Conservation (phyloP, 352 stramenopile species). For the Pythium myriotylum region DNA sequence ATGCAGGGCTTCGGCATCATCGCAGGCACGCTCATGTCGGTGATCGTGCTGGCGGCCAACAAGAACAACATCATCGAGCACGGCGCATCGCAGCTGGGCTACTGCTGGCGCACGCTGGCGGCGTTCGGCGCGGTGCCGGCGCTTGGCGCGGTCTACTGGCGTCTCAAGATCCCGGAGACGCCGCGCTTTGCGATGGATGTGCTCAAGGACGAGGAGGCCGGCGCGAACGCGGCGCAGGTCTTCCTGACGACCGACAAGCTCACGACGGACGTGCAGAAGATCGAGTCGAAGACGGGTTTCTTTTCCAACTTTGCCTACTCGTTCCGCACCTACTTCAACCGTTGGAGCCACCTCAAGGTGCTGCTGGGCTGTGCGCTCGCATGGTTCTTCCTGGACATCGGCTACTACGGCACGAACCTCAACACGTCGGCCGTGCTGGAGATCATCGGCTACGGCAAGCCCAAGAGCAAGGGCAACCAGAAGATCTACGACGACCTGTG, state of each 20-base stretch:
- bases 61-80: constrained; percentile 34
- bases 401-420: constrained; percentile 60
- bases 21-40: constrained; percentile 34
- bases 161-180: constrained; percentile 48
- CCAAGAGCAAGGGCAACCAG: constrained; percentile 41
- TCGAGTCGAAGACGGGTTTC: constrained; percentile 48
- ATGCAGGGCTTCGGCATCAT: constrained; percentile 53
- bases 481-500: constrained; percentile 36
- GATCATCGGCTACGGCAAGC: constrained; percentile 39
- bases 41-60: constrained; percentile 17
- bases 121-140: constrained; percentile 46
- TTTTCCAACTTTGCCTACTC: constrained; percentile 39
- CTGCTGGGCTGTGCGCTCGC: constrained; percentile 47
- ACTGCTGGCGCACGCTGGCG: constrained; percentile 49
- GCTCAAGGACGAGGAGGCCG: constrained; percentile 40
- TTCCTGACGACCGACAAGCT: constrained; percentile 42
- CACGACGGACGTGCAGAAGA: constrained; percentile 41
- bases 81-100: constrained; percentile 39
- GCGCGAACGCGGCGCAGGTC: constrained; percentile 15
- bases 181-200: constrained; percentile 49
- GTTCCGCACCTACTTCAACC: constrained; percentile 30
- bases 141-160: constrained; percentile 48
- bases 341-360: constrained; percentile 49
- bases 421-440: constrained; percentile 49
- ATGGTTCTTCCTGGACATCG: constrained; percentile 71